Conservation (phyloP, 306 rosid genomes). For the Macrotyloma uniflorum region DNA sequence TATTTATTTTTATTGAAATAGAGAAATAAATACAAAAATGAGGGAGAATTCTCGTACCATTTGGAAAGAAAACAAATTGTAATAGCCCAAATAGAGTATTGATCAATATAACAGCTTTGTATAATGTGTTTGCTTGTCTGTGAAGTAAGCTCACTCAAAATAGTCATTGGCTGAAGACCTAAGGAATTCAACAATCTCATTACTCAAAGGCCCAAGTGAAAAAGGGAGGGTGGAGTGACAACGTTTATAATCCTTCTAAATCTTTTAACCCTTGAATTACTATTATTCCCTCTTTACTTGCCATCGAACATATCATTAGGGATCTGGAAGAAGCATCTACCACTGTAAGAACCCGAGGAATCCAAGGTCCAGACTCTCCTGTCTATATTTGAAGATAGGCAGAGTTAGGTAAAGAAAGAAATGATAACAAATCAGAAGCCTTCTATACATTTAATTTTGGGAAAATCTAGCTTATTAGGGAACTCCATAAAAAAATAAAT, state of each 20-base stretch:
- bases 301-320: background rate
- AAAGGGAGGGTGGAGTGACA: background rate
- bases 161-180: conserved; percentile 1
- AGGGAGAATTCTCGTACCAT: background rate
- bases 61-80: conserved; percentile 4
- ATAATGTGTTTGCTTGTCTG: conserved; percentile 14
- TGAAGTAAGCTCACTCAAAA: background rate
- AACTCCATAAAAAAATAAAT: background rate
- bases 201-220: background rate
- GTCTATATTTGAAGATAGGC: background rate
- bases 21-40: background rate
- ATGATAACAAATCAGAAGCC: background rate
- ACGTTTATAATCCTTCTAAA: background rate
- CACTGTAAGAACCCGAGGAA: background rate
- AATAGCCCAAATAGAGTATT: background rate
- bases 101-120: background rate
- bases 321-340: background rate
- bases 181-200: conserved; percentile 2
- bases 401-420: background rate
- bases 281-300: background rate
- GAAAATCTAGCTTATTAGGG: background rate
- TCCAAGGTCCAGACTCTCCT: background rate
- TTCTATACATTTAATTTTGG: background rate
- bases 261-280: background rate
- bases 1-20: background rate